A percentile compares a stretch with the other conserved stretches of the same genome.
These are phyloP conservation scores for Bjerkandera adusta DNA, from an alignment of 1,284 basidiomycete species.

Conservation along the genomic window DNA sequence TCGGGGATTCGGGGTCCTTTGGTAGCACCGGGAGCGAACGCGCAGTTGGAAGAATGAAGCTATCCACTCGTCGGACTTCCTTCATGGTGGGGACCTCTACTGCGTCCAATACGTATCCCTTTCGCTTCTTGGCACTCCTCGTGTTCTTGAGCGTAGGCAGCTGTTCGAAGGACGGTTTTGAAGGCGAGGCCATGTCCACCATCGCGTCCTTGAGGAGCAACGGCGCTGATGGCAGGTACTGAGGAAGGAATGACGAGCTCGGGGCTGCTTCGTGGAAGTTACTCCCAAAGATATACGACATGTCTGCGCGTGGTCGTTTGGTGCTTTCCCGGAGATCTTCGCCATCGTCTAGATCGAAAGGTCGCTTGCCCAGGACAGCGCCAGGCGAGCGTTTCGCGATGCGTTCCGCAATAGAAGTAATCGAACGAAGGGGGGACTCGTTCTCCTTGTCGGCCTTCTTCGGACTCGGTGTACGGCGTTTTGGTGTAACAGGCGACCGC, in stretches of 20 bases:
- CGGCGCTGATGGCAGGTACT: too few relatives aligned
- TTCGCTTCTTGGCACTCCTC: slow-evolving; percentile 38
- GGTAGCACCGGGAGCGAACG: slow-evolving; percentile 3
- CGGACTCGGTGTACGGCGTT: slow-evolving; percentile 13
- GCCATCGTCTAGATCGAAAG: slow-evolving; percentile 29
- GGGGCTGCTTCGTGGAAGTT: too few relatives aligned
- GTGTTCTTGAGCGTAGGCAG: not conserved
- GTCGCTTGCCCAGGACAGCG: slow-evolving; percentile 41
- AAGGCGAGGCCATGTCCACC: not conserved
- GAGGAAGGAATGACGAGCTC: too few relatives aligned
- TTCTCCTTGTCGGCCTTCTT: slow-evolving; percentile 45
- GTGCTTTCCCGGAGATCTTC: slow-evolving; percentile 31
- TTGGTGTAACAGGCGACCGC: slow-evolving; percentile 20
- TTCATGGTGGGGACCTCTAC: slow-evolving; percentile 48
- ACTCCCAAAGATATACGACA: not conserved
- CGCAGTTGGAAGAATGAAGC: not conserved
- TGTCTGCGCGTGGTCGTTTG: slow-evolving; percentile 26
- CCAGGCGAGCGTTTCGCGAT: slow-evolving; percentile 28
- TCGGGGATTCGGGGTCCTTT: too few relatives aligned
- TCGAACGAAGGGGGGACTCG: slow-evolving; percentile 30
- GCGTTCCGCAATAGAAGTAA: slow-evolving; percentile 34
- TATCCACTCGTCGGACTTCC: too few relatives aligned
- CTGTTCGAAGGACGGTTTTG: not conserved
- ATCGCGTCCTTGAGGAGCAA: too few relatives aligned
- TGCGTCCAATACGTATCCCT: slow-evolving; percentile 49